Base-by-base conservation (phyloP, 768 basidiomycete species). In the Mycena galericulata region DNA sequence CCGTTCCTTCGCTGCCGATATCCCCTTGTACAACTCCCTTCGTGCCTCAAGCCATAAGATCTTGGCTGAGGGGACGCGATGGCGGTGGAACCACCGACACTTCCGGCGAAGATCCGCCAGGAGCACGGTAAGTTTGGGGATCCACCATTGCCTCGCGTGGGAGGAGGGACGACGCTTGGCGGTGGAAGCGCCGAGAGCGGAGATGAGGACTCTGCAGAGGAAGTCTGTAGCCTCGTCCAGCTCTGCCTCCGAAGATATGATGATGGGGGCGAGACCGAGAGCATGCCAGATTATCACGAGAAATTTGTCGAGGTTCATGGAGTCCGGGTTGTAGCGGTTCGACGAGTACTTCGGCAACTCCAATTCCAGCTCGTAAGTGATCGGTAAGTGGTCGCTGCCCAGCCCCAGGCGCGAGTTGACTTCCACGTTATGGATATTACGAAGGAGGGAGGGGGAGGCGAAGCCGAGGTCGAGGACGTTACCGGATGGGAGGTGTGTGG, bases 291-390 rank as follows among this genome's bases (percentile, higher is more conserved):
- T 24, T 9, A 61, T 11, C 14, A 47, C 32, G 6, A 38, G 32
- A 36, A 61, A 61, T 30, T 38, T 50, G 36, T 61, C 34, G n/a
- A 61, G 12, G 47, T 61, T 18, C 59, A 61, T 61, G 9, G n/a
- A 5, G 1, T 38, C 27, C 18, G 14, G 34, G 22, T 61, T 61
- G 47, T 12, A 61, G 34, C 17, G 34, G 15, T 1, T 49, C 0
- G 47, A 61, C 32, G 3, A 22, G 47, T n/a, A 5, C 18, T 17
- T 27, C 24, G 30, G 8, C 3, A 22, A 11, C 1, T 47, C 15
- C 2, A 50, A n/a, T 5, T 50, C 46, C 3, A 50, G 59, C 4
- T 20, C 36, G 22, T 49, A 61, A 2, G 34, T 26, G 1, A 61
- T 61, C 1, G 59, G 59, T 1, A 34, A 10, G 49, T 61, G 59